Conservation (phyloP, 1,139 yeast species). For the Candida anutae region DNA sequence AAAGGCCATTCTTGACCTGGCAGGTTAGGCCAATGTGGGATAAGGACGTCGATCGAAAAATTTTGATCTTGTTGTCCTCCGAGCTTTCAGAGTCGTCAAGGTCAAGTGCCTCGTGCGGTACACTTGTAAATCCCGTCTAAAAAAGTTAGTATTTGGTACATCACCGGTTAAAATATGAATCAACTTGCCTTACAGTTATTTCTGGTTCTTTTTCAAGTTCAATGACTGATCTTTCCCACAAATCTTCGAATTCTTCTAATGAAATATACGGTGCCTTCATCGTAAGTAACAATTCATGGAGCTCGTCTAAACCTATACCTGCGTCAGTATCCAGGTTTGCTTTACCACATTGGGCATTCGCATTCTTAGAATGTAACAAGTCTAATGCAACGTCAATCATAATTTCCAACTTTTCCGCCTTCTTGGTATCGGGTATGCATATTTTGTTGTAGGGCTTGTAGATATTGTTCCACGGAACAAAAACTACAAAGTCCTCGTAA, state of each 20-base stretch:
- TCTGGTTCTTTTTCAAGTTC: slow-evolving; percentile 70
- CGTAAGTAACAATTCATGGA: slow-evolving; percentile 51
- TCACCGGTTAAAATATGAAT: slow-evolving; percentile 5
- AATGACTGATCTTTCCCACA: slow-evolving; percentile 63
- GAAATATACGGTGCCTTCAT: slow-evolving; percentile 54
- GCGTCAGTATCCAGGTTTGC: slow-evolving; percentile 35
- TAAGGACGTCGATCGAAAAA: slow-evolving; percentile 70
- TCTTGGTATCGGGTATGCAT: slow-evolving; percentile 75
- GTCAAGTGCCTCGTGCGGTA: slow-evolving; percentile 15
- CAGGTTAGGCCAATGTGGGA: slow-evolving; percentile 58
- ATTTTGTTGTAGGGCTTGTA: slow-evolving; percentile 48
- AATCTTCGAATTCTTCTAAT: slow-evolving; percentile 70
- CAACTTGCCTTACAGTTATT: slow-evolving; percentile 82
- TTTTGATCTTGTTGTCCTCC: slow-evolving; percentile 30
- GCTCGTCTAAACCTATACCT: slow-evolving; percentile 46
- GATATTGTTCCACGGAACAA: slow-evolving; percentile 46
- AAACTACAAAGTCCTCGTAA: slow-evolving; percentile 56
- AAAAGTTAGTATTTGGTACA: no score
- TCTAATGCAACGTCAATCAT: slow-evolving; percentile 64
- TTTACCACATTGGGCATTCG: slow-evolving; percentile 59
- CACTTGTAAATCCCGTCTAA: slow-evolving; percentile 25
- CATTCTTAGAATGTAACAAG: slow-evolving; percentile 61
- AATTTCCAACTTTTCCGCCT: slow-evolving; percentile 59
- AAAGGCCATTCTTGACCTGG: slow-evolving; percentile 47
- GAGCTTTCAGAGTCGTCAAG: slow-evolving; percentile 23